phyloP scores from a whole-genome alignment of 1,284 basidiomycete genomes.

The Fomitopsis schrenkii region DNA sequence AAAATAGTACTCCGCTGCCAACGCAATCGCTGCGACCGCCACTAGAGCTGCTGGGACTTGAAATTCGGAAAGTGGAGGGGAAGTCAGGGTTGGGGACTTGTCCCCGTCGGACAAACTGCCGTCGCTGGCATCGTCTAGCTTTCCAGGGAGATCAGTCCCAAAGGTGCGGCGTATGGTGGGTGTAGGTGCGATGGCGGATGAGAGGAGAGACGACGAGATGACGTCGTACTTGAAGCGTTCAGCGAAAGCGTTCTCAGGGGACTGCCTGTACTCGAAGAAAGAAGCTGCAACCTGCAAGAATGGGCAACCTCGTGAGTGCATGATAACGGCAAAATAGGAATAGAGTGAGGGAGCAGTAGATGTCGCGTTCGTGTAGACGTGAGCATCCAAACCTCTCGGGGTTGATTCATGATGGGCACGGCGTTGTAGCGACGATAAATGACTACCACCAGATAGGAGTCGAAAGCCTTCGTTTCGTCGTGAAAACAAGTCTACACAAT shows the following conservation, averaged over 20 bases:
- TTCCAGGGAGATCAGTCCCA: constrained; percentile 22
- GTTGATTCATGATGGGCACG: no score
- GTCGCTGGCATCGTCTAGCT: constrained; percentile 12
- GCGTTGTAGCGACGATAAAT: no score
- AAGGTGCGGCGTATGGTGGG: constrained; percentile 20
- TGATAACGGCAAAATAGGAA: neutral
- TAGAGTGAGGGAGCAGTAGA: neutral
- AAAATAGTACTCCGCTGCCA: constrained; percentile 46
- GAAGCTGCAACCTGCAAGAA: constrained; percentile 27
- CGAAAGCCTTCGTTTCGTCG: no score
- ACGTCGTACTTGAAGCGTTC: constrained; percentile 83
- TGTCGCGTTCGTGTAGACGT: no score
- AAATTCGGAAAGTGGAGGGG: constrained; percentile 2
- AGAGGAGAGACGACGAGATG: constrained; percentile 76
- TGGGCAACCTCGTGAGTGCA: constrained; percentile 5
- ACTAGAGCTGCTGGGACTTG: constrained; percentile 17
- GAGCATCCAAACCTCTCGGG: neutral
- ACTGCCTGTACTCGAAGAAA: constrained; percentile 22
- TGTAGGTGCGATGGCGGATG: constrained; percentile 37
- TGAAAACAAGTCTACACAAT: no score
- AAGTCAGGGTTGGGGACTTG: neutral
- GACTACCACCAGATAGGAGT: no score
- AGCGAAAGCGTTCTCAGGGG: constrained; percentile 41
- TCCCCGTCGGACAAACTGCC: constrained; percentile 1
- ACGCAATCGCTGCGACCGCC: constrained; percentile 34